Base-by-base conservation (phyloP, 495 filamentous ascomycete genomes). In the Acidiella bohemica region DNA sequence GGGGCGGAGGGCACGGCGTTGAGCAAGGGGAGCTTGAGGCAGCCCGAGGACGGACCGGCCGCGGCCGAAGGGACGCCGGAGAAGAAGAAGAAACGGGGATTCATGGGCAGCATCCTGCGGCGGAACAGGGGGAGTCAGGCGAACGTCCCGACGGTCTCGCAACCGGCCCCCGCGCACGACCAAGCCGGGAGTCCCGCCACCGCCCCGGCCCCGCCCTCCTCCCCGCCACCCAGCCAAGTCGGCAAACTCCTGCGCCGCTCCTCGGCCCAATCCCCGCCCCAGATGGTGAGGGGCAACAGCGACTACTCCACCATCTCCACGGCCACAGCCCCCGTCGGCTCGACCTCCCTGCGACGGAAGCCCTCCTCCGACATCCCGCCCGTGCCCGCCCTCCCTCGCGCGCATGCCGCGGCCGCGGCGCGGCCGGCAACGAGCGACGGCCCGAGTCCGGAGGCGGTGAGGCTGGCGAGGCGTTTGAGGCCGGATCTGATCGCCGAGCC, bases 311-410 rank as follows among this genome's bases (percentile, higher is more conserved):
- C 6, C 4, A 18, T 37, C 27, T 27, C 41, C 26, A 39, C 4
- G 28, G 46, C 39, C 23, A 44, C 46, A 8, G 35, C 34, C 14
- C 12, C 20, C 14, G 23, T 13, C 6, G n/a, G 26, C n/a, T n/a
- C 42, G 3, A 9, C 33, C 13, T 4, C 41, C 6, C 1, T 29
- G 5, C 4, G 2, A 7, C 4, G 11, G 5, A 26, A 13, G 7
- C 16, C 22, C 41, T 49, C 35, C 17, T 48, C 48, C 24, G 50
- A 54, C 22, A 57, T 50, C 49, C 55, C 58, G 9, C 50, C 59
- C 9, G 48, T 51, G 2, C 42, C 49, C 26, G 45, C 53, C 17
- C 14, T 30, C 6, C 41, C 41, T 19, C 19, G 30, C 2, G 35
- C 36, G 13, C 35, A 35, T 20, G 12, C 39, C 30, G 19, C 20